Base-by-base conservation (phyloP, 2,329 filamentous ascomycete genomes). In the Alternaria sp. region DNA sequence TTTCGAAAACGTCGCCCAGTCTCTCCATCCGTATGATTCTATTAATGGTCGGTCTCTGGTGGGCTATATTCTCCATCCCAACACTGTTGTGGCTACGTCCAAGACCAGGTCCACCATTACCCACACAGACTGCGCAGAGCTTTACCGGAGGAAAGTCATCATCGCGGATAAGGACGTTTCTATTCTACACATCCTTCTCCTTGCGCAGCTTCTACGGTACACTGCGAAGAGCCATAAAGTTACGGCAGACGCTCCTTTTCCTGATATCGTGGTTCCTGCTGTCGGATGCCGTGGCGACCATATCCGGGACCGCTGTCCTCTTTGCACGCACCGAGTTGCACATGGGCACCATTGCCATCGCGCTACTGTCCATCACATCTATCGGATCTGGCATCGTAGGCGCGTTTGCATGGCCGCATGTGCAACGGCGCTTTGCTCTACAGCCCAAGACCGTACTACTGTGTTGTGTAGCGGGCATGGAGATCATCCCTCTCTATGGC, bases 281-380 rank as follows among this genome's bases (percentile, higher is more conserved):
- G 3, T 97, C 93, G 3, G 95, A 98, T 74, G 93, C 93, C 23
- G 92, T 97, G 64, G 95, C 95, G 3, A 97, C 95, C 0, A 94
- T 96, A 1, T 95, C 92, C 23, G 94, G 93, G n/a, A 97, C 94
- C 0, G 94, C 95, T 1, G 93, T 97, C 26, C 84, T 98, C 10
- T 97, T 97, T 76, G 95, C 94, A 21, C 96, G 97, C 80, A 97
- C 94, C 0, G 88, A 94, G 75, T 84, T 98, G 14, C 88, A 92
- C 70, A 97, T 98, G 93, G 87, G 89, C 68, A 91, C 94, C 0
- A 94, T 93, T 79, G 90, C 92, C 0, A 83, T 97, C 26, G 95
- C 93, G 2, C 84, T 97, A 74, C 94, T 98, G 70, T 96, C 93
- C 69, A 93, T 97, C 56, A 94, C 96, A 63, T 92, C 91, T 15